A percentile compares a stretch with the other conserved stretches of the same genome.
These are phyloP conservation scores for Colletotrichum viniferum DNA, from an alignment of 2,329 filamentous ascomycete genomes.

Conservation along the genomic window DNA sequence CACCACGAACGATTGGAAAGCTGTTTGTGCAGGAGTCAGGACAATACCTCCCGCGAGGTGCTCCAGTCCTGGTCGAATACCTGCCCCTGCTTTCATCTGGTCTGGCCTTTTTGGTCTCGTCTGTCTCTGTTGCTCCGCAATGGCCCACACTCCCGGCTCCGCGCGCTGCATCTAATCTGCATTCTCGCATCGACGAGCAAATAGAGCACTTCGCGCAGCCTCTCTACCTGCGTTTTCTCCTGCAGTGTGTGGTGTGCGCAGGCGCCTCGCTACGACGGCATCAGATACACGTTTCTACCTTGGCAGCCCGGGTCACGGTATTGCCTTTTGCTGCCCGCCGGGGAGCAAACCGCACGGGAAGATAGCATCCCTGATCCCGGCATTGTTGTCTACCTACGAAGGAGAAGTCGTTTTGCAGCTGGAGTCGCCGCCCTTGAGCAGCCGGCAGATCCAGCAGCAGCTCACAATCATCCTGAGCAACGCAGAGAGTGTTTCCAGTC, in stretches of 20 bases:
- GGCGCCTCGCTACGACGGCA: background rate
- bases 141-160: constrained; percentile 17
- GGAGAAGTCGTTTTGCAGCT: background rate
- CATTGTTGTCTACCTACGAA: background rate
- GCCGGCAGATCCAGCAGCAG: background rate
- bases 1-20: background rate
- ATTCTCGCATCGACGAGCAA: constrained; percentile 6
- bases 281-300: background rate
- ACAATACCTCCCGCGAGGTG: background rate
- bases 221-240: background rate
- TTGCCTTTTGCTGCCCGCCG: background rate
- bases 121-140: constrained; percentile 6
- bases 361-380: background rate
- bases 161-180: constrained; percentile 8
- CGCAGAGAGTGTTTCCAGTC: background rate
- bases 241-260: background rate
- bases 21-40: background rate
- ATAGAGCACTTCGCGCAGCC: background rate
- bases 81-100: constrained; percentile 5
- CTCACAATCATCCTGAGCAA: background rate
- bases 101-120: background rate
- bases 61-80: background rate
- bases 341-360: background rate
- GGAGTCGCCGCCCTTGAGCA: background rate
- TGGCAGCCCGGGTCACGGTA: background rate